These are phyloP conservation scores for Cladosporium sp. DNA, from an alignment of 2,329 filamentous ascomycete species.

Conservation along the genomic window DNA sequence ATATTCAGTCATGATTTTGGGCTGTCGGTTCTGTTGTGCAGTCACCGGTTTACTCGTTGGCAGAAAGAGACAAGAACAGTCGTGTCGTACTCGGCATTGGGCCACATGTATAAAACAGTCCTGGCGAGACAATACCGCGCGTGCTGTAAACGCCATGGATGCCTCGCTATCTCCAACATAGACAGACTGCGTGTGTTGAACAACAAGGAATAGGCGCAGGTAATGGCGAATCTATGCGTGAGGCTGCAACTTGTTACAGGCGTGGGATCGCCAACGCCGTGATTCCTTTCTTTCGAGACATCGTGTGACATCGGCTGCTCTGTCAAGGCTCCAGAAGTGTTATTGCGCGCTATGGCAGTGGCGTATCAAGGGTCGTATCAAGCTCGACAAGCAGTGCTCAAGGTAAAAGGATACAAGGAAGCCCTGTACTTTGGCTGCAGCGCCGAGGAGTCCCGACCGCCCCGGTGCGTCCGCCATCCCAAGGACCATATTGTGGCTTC, in stretches of 20 bases:
- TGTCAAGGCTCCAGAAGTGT: too few relatives aligned
- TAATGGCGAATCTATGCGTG: background rate
- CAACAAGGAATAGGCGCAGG: too few relatives aligned
- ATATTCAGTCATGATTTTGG: background rate
- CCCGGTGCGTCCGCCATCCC: background rate
- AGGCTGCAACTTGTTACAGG: slow-evolving; percentile 4
- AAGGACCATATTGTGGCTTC: background rate
- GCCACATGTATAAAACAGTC: too few relatives aligned
- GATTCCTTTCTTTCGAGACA: too few relatives aligned
- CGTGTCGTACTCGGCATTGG: too few relatives aligned
- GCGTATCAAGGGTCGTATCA: background rate
- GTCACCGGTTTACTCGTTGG: too few relatives aligned
- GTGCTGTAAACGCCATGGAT: background rate
- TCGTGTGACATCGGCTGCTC: too few relatives aligned
- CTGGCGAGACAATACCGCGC: background rate
- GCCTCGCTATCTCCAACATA: background rate
- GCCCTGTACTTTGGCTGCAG: slow-evolving; percentile 5
- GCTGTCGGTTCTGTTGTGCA: too few relatives aligned
- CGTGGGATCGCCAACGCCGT: slow-evolving; percentile 1
- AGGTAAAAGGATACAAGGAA: background rate
- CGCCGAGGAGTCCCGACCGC: background rate
- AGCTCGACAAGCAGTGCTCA: background rate
- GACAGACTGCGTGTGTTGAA: too few relatives aligned
- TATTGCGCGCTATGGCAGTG: background rate
- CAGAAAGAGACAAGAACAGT: too few relatives aligned